These are phyloP conservation scores for Ceriops tagal DNA, from an alignment of 345 rosid species.

Conservation along the genomic window DNA sequence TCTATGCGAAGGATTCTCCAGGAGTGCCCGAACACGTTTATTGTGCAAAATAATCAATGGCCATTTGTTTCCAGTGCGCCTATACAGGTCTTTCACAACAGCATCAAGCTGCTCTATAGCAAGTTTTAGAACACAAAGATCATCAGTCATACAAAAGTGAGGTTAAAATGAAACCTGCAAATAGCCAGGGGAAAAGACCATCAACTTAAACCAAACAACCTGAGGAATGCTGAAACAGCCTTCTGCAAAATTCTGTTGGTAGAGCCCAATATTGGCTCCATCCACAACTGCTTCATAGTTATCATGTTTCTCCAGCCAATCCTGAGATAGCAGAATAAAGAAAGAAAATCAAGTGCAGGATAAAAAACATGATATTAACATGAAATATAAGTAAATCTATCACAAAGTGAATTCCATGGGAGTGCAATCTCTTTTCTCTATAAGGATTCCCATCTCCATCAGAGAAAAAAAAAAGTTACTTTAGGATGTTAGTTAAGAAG, in stretches of 20 bases:
- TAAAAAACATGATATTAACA: not conserved
- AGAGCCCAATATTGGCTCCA: conserved; percentile 91
- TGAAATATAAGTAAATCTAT: too few species aligned
- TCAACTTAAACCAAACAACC: conserved; percentile 39
- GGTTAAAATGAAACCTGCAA: conserved; percentile 1
- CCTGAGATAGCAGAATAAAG: conserved; percentile 29
- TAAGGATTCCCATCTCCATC: not conserved
- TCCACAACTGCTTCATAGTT: conserved; percentile 72
- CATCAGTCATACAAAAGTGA: conserved; percentile 9
- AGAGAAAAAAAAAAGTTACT: too few species aligned
- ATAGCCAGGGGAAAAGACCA: not conserved
- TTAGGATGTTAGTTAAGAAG: not conserved
- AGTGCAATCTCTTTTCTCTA: not conserved
- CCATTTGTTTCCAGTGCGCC: conserved; percentile 53
- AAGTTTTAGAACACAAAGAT: conserved; percentile 21
- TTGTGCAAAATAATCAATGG: conserved; percentile 74
- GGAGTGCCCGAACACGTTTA: conserved; percentile 60
- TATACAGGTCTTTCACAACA: conserved; percentile 58
- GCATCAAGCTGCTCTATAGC: conserved; percentile 79
- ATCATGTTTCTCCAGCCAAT: conserved; percentile 63
- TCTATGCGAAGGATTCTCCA: conserved; percentile 49
- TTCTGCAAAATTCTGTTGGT: conserved; percentile 82
- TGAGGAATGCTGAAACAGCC: conserved; percentile 75
- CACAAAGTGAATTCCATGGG: not conserved
- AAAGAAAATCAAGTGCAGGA: not conserved